phyloP scores from a whole-genome alignment of 2,329 filamentous ascomycete species.

The Huntiella decipiens region DNA sequence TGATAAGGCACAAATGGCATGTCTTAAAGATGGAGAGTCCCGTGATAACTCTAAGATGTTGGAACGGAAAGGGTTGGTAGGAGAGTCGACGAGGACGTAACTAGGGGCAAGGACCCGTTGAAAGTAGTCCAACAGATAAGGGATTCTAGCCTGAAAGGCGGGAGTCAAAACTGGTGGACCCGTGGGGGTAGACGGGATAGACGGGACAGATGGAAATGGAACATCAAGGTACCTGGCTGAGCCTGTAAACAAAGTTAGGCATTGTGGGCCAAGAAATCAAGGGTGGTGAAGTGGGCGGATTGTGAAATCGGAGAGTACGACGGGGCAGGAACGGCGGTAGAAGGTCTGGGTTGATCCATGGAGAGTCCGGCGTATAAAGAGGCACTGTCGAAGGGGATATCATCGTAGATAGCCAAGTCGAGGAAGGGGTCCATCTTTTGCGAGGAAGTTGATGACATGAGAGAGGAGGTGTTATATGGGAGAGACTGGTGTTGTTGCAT shows the following conservation, averaged over 20 bases:
- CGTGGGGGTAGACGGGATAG: not conserved
- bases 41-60: conserved; percentile 64
- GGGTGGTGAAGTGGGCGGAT: not conserved
- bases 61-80: conserved; percentile 67
- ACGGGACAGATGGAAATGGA: not conserved
- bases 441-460: not conserved
- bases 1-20: conserved; percentile 75
- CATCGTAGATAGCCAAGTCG: not conserved
- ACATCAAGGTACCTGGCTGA: too few relatives aligned
- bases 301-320: not conserved
- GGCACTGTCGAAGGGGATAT: not conserved
- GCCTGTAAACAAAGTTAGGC: not conserved
- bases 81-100: conserved; percentile 77
- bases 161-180: conserved; percentile 31
- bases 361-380: not conserved
- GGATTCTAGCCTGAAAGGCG: conserved; percentile 35
- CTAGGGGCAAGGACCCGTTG: conserved; percentile 80
- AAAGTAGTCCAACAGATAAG: conserved; percentile 85
- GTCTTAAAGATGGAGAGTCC: conserved; percentile 65
- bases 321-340: not conserved
- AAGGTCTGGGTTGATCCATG: too few relatives aligned
- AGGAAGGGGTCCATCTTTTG: not conserved
- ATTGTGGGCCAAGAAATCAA: not conserved
- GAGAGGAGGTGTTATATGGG: not conserved
- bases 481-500: too few relatives aligned